A percentile compares a stretch with the other conserved stretches of the same genome.
phyloP scores from a whole-genome alignment of 2,329 filamentous ascomycete species.

The Colletotrichum liaoningense region DNA sequence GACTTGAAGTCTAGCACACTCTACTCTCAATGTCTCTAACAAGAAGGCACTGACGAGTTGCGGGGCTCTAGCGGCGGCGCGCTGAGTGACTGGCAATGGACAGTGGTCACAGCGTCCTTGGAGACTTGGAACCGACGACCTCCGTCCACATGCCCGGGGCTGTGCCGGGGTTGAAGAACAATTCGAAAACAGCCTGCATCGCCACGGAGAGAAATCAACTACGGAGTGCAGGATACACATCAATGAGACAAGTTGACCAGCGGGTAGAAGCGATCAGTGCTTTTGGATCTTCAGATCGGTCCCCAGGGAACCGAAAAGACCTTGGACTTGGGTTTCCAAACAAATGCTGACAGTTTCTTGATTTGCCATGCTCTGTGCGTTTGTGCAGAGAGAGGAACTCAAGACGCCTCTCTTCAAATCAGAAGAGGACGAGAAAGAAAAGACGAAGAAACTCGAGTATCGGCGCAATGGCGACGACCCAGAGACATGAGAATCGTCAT shows the following conservation, averaged over 20 bases:
- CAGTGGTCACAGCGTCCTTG: not conserved
- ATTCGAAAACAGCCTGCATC: constrained; percentile 5
- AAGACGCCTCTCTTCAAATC: not conserved
- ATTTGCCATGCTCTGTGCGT: constrained; percentile 7
- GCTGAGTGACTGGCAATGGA: not conserved
- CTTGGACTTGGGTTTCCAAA: not conserved
- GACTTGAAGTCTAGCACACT: not conserved
- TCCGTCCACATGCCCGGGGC: not conserved
- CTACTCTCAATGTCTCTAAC: not conserved
- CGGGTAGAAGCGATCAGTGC: not conserved
- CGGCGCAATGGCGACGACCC: not conserved
- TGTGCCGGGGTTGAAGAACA: constrained; percentile 3
- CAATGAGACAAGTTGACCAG: not conserved
- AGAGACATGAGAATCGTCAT: not conserved
- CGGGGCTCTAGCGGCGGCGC: not conserved
- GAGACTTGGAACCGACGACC: not conserved
- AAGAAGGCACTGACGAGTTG: not conserved
- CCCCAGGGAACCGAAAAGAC: not conserved
- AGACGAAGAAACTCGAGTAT: constrained; percentile 1
- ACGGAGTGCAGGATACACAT: not conserved
- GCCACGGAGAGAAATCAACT: not conserved
- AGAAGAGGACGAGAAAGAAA: not conserved
- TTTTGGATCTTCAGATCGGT: constrained; percentile 1
- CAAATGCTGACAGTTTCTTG: constrained; percentile 2
- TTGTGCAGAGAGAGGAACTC: not conserved